These are phyloP conservation scores for Leccinum subgranulosum DNA, from an alignment of 768 basidiomycete species.

Conservation along the genomic window DNA sequence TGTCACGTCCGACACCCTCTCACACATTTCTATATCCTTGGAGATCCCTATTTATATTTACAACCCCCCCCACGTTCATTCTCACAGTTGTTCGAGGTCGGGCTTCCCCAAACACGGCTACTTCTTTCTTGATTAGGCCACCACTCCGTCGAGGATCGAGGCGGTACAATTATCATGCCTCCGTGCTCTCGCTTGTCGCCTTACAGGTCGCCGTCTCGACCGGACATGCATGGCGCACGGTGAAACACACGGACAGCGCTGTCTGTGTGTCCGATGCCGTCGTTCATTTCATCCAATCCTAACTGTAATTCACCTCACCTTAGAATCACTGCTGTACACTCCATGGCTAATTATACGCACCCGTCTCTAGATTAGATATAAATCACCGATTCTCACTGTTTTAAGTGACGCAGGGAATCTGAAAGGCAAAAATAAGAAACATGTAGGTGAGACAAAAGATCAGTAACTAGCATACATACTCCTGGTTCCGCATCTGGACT, in stretches of 20 bases:
- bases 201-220: neutral
- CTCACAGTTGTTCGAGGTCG: neutral
- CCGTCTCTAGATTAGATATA: neutral
- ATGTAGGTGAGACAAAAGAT: neutral
- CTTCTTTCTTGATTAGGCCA: neutral
- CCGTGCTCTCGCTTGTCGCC: neutral
- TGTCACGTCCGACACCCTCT: neutral
- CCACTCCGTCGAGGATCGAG: neutral
- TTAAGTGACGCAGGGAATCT: neutral
- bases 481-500: neutral
- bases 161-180: neutral
- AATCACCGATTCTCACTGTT: neutral
- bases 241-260: neutral
- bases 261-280: neutral
- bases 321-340: neutral
- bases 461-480: neutral
- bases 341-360: neutral
- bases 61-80: neutral
- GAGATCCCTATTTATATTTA: neutral
- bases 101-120: neutral
- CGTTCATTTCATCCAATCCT: neutral
- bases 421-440: neutral
- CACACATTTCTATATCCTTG: neutral
- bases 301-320: neutral
- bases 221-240: neutral